Evolutionary conservation across 164 flowering plant species (phyloP).

Genomic region (Liriodendron chinense): DNA sequence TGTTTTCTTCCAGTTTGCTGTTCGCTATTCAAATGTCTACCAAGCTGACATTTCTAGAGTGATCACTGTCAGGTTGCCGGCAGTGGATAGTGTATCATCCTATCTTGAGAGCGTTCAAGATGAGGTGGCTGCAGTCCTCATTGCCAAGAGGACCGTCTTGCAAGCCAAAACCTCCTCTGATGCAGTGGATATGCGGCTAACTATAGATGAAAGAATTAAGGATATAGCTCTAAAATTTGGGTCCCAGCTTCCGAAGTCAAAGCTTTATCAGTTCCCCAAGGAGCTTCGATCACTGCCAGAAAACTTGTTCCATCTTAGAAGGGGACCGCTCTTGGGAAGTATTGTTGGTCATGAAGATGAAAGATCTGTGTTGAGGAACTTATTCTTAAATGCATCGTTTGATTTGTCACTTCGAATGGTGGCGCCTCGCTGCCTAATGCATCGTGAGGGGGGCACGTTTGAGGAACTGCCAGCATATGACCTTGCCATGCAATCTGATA

Average conservation of each 20-base stretch:
- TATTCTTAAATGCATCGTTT: constrained; percentile 90
- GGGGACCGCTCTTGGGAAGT: constrained; percentile 91
- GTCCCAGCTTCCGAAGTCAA: constrained; percentile 66
- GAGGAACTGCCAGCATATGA: constrained; percentile 96
- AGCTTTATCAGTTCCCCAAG: constrained; percentile 81
- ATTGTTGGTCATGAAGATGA: constrained; percentile 98
- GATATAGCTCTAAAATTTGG: constrained; percentile 84
- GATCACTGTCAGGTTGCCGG: constrained; percentile 68
- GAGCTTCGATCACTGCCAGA: constrained; percentile 79
- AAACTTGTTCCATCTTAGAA: constrained; percentile 80
- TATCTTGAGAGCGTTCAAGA: constrained; percentile 88
- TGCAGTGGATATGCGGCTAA: constrained; percentile 66
- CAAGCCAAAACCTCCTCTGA: constrained; percentile 63
- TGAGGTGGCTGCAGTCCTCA: constrained; percentile 84
- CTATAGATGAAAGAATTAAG: constrained; percentile 86
- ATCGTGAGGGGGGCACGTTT: constrained; percentile 95
- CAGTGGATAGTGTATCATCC: constrained; percentile 78
- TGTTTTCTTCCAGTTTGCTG: constrained; percentile 77
- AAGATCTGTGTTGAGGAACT: constrained; percentile 78
- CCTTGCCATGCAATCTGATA: constrained; percentile 97
- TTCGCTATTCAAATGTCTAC: constrained; percentile 70
- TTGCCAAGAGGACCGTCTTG: constrained; percentile 79
- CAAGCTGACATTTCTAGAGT: constrained; percentile 88
- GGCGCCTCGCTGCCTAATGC: constrained; percentile 97
- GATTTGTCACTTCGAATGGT: constrained; percentile 96